phyloP scores from a whole-genome alignment of 78 protist species.

The Cavenderia fasciculata region DNA sequence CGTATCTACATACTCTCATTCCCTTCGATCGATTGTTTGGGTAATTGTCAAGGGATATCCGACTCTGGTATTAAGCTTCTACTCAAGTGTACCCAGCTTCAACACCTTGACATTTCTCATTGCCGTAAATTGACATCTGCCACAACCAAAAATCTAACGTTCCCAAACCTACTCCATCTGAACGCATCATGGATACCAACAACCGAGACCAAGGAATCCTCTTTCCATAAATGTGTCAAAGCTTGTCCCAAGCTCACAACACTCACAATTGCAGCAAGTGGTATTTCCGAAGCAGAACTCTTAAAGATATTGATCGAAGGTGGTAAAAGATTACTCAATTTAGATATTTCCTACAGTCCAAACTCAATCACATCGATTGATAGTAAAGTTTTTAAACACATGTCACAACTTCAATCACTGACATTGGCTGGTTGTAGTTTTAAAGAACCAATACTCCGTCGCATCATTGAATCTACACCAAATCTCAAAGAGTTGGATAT shows the following conservation, averaged over 20 bases:
- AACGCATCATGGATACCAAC: constrained; percentile 34
- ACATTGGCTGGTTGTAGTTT: constrained; percentile 15
- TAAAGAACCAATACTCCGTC: constrained; percentile 23
- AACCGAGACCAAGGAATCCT: neutral
- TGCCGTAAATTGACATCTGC: constrained; percentile 10
- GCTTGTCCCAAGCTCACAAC: constrained; percentile 5
- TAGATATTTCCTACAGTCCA: constrained; percentile 39
- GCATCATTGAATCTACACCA: constrained; percentile 16
- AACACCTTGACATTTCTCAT: constrained; percentile 38
- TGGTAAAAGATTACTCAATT: neutral
- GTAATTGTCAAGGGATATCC: neutral
- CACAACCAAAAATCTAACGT: constrained; percentile 2
- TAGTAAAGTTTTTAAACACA: constrained; percentile 13
- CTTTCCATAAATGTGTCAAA: constrained; percentile 21
- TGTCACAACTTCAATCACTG: neutral
- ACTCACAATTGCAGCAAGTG: constrained; percentile 1
- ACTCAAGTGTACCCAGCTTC: neutral
- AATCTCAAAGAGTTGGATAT: constrained; percentile 19
- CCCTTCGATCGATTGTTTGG: constrained; percentile 27
- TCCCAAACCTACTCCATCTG: constrained; percentile 4
- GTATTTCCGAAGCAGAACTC: constrained; percentile 27
- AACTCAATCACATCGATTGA: neutral
- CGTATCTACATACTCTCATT: neutral
- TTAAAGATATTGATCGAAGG: constrained; percentile 7
- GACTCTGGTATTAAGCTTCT: constrained; percentile 38